Conservation (phyloP, 2,329 filamentous ascomycete genomes). For the Fusarium zealandicum region DNA sequence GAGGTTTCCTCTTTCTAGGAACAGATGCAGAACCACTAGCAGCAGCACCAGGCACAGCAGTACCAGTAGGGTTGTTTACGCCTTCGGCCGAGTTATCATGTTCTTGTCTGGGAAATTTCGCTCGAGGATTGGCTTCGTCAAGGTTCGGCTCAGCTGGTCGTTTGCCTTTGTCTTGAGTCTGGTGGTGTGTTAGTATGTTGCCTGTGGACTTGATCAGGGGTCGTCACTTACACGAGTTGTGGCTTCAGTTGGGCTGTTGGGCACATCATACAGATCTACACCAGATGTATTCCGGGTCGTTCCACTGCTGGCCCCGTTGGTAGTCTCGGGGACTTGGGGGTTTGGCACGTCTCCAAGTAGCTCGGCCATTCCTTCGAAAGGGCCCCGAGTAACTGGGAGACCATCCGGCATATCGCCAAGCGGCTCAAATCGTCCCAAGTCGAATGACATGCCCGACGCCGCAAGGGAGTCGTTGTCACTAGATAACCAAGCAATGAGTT, state of each 20-base stretch:
- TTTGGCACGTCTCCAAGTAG: not conserved
- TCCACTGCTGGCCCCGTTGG: not conserved
- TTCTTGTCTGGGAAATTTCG: constrained; percentile 6
- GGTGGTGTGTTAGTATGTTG: not conserved
- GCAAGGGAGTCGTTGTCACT: constrained; percentile 1
- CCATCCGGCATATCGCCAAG: not conserved
- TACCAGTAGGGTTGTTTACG: not conserved
- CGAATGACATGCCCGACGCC: too few species aligned
- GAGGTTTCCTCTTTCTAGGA: not conserved
- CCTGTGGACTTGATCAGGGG: not conserved
- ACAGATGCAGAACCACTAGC: not conserved
- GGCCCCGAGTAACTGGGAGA: not conserved
- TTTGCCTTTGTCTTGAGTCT: constrained; percentile 5
- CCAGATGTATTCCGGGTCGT: not conserved
- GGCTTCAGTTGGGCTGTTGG: not conserved
- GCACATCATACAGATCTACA: constrained; percentile 1
- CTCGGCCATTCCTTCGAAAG: not conserved
- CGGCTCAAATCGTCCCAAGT: not conserved
- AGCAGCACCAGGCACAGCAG: not conserved
- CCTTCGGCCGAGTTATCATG: not conserved
- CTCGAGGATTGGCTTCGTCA: not conserved
- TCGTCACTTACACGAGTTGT: not conserved
- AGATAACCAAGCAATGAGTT: not conserved
- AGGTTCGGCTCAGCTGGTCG: not conserved
- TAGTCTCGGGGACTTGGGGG: not conserved